Percentiles rank a stretch among this genome's conserved stretches.
Evolutionary conservation across 2,329 filamentous ascomycete genomes (phyloP).

Genomic region (Ophiobolus disseminans): DNA sequence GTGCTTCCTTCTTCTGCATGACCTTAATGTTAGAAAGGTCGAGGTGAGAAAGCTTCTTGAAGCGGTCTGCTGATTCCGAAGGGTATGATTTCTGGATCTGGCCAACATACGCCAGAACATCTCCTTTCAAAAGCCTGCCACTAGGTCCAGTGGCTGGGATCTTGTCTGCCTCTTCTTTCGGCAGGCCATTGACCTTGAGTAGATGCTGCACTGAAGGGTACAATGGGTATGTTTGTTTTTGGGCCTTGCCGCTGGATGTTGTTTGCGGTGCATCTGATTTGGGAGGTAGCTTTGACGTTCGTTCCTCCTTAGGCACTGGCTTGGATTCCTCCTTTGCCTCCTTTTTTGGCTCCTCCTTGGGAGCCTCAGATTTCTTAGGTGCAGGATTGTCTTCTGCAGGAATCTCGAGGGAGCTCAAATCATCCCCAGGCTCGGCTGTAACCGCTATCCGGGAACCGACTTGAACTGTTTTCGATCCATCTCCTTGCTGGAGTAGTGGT

Average conservation of each 20-base stretch:
- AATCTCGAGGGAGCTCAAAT: constrained; percentile 75
- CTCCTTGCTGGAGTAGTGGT: constrained; percentile 56
- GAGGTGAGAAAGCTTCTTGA: constrained; percentile 79
- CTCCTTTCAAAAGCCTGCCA: constrained; percentile 90
- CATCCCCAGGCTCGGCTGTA: constrained; percentile 81
- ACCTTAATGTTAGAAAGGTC: constrained; percentile 96
- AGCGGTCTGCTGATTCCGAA: constrained; percentile 70
- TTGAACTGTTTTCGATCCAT: constrained; percentile 77
- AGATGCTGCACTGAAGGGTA: constrained; percentile 85
- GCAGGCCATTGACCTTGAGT: constrained; percentile 78
- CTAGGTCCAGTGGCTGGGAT: constrained; percentile 88
- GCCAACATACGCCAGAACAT: constrained; percentile 89
- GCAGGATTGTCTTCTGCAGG: constrained; percentile 68
- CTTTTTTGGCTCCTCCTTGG: constrained; percentile 40
- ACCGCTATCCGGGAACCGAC: constrained; percentile 85
- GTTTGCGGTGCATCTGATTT: constrained; percentile 43
- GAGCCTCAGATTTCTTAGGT: constrained; percentile 49
- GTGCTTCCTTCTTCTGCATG: constrained; percentile 57
- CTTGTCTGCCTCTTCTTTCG: constrained; percentile 75
- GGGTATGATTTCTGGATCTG: constrained; percentile 76
- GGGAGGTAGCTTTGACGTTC: constrained; percentile 39
- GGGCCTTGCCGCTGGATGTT: constrained; percentile 54
- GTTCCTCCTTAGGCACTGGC: constrained; percentile 43
- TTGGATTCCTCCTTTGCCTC: constrained; percentile 26
- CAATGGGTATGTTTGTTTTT: constrained; percentile 74